Evolutionary conservation across 345 rosid genomes (phyloP), one percentile per base, ranked within the genome.

Genomic region (Eucalyptus marginata): DNA sequence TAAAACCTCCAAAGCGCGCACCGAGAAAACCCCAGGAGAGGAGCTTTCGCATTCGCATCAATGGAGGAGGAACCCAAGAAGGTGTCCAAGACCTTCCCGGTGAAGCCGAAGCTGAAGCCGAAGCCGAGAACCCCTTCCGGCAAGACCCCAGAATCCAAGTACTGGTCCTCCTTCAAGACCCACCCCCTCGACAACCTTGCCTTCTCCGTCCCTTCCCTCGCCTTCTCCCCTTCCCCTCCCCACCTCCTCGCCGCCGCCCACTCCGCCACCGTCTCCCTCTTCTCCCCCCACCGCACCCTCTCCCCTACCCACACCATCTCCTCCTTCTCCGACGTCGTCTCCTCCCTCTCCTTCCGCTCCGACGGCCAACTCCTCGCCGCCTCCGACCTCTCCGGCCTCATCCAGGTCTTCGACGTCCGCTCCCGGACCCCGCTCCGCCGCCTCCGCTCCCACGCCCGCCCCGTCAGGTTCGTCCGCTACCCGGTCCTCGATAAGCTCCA

Each of bases 161-260:
- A 95, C 91, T 96, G 98, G 98, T 93, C 98, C 80, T 97, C 99
- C 88, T 96, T 96, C 95, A 97, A 97, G 91, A 92, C 94, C 88
- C 94, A 91, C 36, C 90, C 93, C 76, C 86, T 95, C 91, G 90
- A 93, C 5, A 91, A 92, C 86, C 94, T 96, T 62, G 84, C 93
- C 52, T 96, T 92, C 66, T 97, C 97, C 15, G 87, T 94, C 86
- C 90, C 96, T 50, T 96, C 97, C 81, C 51, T 98, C 62, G 88
- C 92, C 43, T 98, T 96, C 95, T 97, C 99, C 79, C 96, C 96
- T 7, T 66, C 76, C 20, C 71, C 93, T 5, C 93, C 98, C 52
- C 93, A 94, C 62, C 86, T 87, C 91, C 94, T 98, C 88, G 99
- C 98, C 87, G 96, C 94, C 85, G 94, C 98, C 43, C 93, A 93